These are phyloP conservation scores for Dipodascus geniculatus DNA, from an alignment of 805 yeast species.

Conservation along the genomic window DNA sequence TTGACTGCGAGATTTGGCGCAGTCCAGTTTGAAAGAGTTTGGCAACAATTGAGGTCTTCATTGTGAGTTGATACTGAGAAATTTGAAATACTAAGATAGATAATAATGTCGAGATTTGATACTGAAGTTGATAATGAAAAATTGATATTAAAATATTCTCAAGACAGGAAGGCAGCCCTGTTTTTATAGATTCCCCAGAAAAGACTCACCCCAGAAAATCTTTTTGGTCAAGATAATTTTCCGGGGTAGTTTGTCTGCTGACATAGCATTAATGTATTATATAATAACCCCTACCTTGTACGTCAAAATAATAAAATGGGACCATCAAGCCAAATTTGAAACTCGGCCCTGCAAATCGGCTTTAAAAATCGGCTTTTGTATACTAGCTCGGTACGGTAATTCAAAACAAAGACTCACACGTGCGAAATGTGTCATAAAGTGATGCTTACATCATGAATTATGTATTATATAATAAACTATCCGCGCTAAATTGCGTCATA, in stretches of 20 bases:
- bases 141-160: too few relatives aligned
- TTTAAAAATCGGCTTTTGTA: background rate
- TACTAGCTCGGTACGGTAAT: background rate
- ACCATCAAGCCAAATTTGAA: background rate
- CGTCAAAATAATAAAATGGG: too few relatives aligned
- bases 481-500: background rate
- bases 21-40: background rate
- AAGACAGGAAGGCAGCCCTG: background rate
- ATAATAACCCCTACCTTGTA: background rate
- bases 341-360: background rate
- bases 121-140: too few relatives aligned
- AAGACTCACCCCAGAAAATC: background rate
- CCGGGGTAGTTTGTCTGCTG: background rate
- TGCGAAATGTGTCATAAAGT: background rate
- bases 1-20: background rate
- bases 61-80: background rate
- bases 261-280: background rate
- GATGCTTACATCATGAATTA: background rate
- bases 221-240: background rate
- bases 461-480: too few relatives aligned
- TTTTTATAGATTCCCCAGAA: background rate
- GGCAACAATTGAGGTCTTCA: background rate
- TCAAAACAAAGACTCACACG: background rate
- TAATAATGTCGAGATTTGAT: too few relatives aligned
- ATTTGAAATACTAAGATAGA: too few relatives aligned